phyloP scores from a whole-genome alignment of 108 stramenopile genomes.

The Conticribra weissflogii region DNA sequence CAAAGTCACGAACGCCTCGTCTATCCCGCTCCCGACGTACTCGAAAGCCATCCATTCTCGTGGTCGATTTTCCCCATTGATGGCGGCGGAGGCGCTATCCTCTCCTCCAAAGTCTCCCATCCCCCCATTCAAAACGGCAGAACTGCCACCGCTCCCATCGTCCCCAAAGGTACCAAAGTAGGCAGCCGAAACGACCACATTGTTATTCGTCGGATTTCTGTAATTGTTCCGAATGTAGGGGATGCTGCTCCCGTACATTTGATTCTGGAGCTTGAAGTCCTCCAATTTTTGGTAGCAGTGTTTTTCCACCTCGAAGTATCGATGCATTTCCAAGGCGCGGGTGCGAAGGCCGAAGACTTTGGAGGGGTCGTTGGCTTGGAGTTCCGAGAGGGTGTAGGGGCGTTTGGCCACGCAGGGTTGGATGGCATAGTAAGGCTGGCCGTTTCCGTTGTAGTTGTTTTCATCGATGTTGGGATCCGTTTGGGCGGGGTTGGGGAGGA shows the following conservation, averaged over 20 bases:
- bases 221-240: not conserved
- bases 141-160: not conserved
- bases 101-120: constrained; percentile 19
- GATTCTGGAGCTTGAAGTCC: constrained; percentile 26
- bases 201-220: not conserved
- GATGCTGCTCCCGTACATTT: constrained; percentile 1
- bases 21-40: constrained; percentile 10
- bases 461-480: not conserved
- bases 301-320: constrained; percentile 72
- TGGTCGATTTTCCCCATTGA: too few relatives aligned
- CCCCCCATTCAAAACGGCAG: not conserved
- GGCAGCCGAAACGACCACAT: not conserved
- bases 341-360: constrained; percentile 32
- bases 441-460: constrained; percentile 2
- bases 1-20: constrained; percentile 44
- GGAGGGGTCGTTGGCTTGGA: constrained; percentile 28
- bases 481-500: constrained; percentile 13
- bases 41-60: not conserved
- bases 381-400: constrained; percentile 67
- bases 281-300: constrained; percentile 70
- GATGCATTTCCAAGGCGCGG: constrained; percentile 44
- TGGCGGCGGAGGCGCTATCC: not conserved
- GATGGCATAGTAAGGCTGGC: not conserved
- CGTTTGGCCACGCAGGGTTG: constrained; percentile 68
- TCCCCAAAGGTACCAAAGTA: not conserved